Base-by-base conservation (phyloP, 2,329 filamentous ascomycete genomes). In the Sporothrix schenckii region DNA sequence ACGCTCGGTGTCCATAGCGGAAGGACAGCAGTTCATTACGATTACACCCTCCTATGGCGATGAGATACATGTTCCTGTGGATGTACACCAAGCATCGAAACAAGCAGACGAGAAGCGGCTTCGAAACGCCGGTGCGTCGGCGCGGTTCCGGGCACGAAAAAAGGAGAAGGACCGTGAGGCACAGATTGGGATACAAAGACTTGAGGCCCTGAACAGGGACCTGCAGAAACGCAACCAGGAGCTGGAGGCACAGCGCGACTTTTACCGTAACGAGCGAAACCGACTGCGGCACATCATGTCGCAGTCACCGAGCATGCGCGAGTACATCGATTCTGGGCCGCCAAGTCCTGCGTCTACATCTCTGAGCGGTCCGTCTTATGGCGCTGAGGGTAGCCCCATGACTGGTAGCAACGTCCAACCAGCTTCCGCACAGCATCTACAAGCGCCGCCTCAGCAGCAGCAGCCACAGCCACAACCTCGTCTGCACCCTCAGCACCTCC, bases 61-160 rank as follows among this genome's bases (percentile, higher is more conserved):
- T 56, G 77, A 80, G 41, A 85, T 88, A 54, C 79, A 84, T 11
- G 88, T 94, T 65, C 89, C 90, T 16, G 88, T 94, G 11, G 92
- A 97, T 77, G 88, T 92, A 56, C 91, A 92, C 74, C 91, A 92
- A 75, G 93, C 91, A 14, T 96, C 93, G 14, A 90, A 89, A 74
- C 88, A 92, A 75, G 91, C 92, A 52, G 92, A 95, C 76, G 92
- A 96, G 79, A 97, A 95, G 80, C 86, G 93, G 70, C 90, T 91
- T 78, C 87, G 92, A 67, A 97, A 97, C 76, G 93, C 93, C 53
- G 91, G 91, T 63, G 93, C 93, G 6, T 96, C 92, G 70, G 92
- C 92, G 63, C 86, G 93, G 71, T 95, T 96, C 74, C 87, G 93
- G 69, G 88, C 89, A 76, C 87, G 93, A 72, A 89, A 93, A 77